Percentiles rank a stretch among this genome's conserved stretches.
phyloP scores from a whole-genome alignment of 148 eudicot genomes.

The Chenopodium suecicum region DNA sequence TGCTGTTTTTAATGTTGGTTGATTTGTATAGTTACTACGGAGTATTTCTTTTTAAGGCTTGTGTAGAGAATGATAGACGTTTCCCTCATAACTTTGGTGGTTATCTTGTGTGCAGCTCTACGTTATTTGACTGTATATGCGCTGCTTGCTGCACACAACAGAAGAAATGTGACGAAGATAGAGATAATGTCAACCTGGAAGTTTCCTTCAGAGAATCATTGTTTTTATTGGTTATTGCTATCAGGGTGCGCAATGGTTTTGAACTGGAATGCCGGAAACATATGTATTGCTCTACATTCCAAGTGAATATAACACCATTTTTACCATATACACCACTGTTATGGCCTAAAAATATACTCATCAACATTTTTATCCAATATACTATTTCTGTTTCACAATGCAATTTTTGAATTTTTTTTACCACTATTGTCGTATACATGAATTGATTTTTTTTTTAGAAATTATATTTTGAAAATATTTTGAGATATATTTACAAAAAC shows the following conservation, averaged over 20 bases:
- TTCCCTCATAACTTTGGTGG: neutral
- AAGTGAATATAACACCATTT: neutral
- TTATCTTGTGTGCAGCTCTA: slow-evolving; percentile 6
- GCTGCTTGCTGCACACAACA: slow-evolving; percentile 2
- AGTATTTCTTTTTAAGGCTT: neutral
- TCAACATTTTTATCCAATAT: no score
- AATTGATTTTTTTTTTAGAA: no score
- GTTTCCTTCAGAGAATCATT: neutral
- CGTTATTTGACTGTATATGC: neutral
- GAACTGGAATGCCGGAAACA: neutral
- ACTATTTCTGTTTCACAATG: no score
- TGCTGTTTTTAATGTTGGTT: neutral
- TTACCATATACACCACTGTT: no score
- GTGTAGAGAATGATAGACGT: neutral
- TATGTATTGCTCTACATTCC: neutral
- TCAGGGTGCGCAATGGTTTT: neutral
- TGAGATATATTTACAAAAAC: no score
- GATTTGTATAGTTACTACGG: neutral
- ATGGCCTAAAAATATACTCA: no score
- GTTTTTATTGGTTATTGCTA: neutral
- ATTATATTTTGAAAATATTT: no score
- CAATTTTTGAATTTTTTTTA: no score
- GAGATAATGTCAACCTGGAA: neutral
- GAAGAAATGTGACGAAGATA: neutral
- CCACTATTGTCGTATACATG: no score